A percentile compares a stretch with the other conserved stretches of the same genome.
Evolutionary conservation across 2,329 filamentous ascomycete species (phyloP).

Genomic region (Nakataea oryzae): DNA sequence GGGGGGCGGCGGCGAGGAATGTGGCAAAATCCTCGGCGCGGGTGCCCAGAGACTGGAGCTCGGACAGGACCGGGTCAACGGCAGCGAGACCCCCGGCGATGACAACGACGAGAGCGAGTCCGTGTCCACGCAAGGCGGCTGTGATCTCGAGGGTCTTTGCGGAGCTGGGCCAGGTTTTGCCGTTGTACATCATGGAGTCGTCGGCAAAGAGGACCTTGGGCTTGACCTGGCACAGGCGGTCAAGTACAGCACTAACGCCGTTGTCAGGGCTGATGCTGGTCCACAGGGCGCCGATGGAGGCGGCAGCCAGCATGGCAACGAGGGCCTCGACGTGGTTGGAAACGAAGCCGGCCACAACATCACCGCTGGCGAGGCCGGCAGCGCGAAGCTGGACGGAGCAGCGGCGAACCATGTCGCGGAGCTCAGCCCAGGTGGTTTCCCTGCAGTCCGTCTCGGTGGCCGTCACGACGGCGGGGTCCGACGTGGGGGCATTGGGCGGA

Average conservation of each 20-base stretch:
- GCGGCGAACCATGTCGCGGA: conserved; percentile 65
- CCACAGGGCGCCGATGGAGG: conserved; percentile 81
- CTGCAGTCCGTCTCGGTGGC: conserved; percentile 64
- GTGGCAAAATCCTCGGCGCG: conserved; percentile 30
- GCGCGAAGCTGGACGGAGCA: conserved; percentile 60
- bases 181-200: conserved; percentile 84
- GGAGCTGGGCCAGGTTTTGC: conserved; percentile 72
- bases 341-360: conserved; percentile 63
- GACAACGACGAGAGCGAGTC: conserved; percentile 61
- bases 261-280: conserved; percentile 89
- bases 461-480: conserved; percentile 66
- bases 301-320: conserved; percentile 76
- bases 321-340: conserved; percentile 84
- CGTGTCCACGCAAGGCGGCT: conserved; percentile 44
- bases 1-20: conserved; percentile 28
- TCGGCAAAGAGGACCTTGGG: conserved; percentile 78
- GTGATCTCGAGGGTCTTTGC: conserved; percentile 73
- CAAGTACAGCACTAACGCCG: conserved; percentile 81
- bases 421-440: conserved; percentile 62
- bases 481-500: conserved; percentile 38
- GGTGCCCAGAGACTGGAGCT: conserved; percentile 27
- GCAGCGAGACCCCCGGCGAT: conserved; percentile 51
- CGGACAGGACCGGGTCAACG: conserved; percentile 28
- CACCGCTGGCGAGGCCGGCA: conserved; percentile 45
- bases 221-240: conserved; percentile 75